A percentile compares a stretch with the other conserved stretches of the same genome.
phyloP scores from a whole-genome alignment of 306 rosid species.

The Sechiopsis laciniata region DNA sequence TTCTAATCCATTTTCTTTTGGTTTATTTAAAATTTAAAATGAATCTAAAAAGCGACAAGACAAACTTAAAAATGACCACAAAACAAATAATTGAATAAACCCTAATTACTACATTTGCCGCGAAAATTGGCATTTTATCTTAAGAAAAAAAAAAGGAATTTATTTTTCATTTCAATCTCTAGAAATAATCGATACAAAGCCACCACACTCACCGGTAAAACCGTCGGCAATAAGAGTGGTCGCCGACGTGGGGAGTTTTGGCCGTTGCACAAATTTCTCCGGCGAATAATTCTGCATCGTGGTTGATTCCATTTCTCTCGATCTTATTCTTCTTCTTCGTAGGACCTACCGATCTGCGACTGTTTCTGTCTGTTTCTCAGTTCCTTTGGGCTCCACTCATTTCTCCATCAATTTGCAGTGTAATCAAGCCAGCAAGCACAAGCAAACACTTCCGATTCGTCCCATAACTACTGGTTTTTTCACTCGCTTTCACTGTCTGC shows the following conservation, averaged over 20 bases:
- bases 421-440: conserved; percentile 10
- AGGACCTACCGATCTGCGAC: conserved; percentile 33
- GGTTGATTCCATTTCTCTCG: conserved; percentile 1
- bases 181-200: neutral
- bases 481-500: conserved; percentile 1
- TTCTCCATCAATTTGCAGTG: neutral
- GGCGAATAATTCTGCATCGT: neutral
- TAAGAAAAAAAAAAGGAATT: neutral
- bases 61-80: neutral
- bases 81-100: neutral
- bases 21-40: neutral
- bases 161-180: neutral
- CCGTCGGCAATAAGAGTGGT: conserved; percentile 15
- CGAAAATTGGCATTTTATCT: neutral
- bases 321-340: conserved; percentile 14
- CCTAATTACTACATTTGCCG: conserved; percentile 1
- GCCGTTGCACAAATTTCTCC: conserved; percentile 11
- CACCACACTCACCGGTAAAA: neutral
- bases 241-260: conserved; percentile 12
- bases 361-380: conserved; percentile 19
- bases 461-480: conserved; percentile 18
- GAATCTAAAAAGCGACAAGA: neutral
- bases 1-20: neutral
- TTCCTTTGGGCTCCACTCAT: conserved; percentile 11
- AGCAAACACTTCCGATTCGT: conserved; percentile 10